Evolutionary conservation across 306 rosid species (phyloP).

Genomic region (Echinosophora koreensis): DNA sequence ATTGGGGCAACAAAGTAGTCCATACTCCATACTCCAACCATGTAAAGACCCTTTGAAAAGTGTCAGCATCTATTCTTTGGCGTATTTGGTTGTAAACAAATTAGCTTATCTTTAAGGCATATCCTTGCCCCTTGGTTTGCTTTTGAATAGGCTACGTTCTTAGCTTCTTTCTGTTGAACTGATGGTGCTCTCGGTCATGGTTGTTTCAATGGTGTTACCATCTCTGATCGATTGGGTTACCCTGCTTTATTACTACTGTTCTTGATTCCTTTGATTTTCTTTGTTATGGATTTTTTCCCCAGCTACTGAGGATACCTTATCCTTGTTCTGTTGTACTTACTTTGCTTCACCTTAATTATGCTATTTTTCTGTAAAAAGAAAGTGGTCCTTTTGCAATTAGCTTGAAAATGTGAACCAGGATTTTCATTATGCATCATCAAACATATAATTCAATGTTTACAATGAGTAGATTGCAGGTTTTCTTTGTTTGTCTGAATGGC

Average conservation of each 20-base stretch:
- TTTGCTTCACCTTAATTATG: constrained; percentile 5
- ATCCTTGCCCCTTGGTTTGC: background rate
- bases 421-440: constrained; percentile 31
- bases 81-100: constrained; percentile 10
- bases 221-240: constrained; percentile 25
- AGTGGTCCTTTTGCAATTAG: constrained; percentile 8
- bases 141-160: constrained; percentile 3
- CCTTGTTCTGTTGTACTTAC: background rate
- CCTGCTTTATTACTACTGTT: constrained; percentile 8
- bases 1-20: constrained; percentile 31
- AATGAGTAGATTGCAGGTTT: constrained; percentile 10
- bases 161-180: constrained; percentile 31
- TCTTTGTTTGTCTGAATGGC: constrained; percentile 32
- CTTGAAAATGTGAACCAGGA: constrained; percentile 23
- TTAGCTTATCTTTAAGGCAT: constrained; percentile 21
- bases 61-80: constrained; percentile 16
- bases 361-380: background rate
- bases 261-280: constrained; percentile 23
- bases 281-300: constrained; percentile 8
- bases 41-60: constrained; percentile 3
- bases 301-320: constrained; percentile 24
- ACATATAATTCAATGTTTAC: constrained; percentile 20
- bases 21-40: constrained; percentile 20
- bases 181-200: background rate
- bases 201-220: constrained; percentile 21